Percentiles rank a stretch among this genome's conserved stretches.
phyloP scores from a whole-genome alignment of 768 basidiomycete genomes.

The Pluteus cervinus region DNA sequence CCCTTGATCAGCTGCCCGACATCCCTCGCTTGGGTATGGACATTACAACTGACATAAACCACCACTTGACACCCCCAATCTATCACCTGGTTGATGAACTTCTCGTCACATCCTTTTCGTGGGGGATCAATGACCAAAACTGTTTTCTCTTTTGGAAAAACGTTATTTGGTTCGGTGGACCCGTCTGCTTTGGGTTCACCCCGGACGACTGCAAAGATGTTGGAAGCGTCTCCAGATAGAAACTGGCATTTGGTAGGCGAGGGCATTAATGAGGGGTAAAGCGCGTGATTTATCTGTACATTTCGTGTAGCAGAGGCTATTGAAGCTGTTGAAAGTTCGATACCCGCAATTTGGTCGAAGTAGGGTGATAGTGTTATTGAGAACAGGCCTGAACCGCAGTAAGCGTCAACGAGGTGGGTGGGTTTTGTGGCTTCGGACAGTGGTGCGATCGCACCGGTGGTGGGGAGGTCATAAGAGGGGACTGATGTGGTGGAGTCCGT shows the following conservation, averaged over 20 bases:
- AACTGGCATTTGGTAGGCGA: slow-evolving; percentile 58
- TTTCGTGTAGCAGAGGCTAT: slow-evolving; percentile 67
- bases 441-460: no score
- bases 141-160: slow-evolving; percentile 64
- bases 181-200: no score
- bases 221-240: slow-evolving; percentile 75
- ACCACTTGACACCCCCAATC: slow-evolving; percentile 59
- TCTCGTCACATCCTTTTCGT: slow-evolving; percentile 86
- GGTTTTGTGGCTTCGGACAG: no score
- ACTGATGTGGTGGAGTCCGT: slow-evolving; percentile 12
- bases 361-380: slow-evolving; percentile 73
- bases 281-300: slow-evolving; percentile 54
- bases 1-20: slow-evolving; percentile 64
- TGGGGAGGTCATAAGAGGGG: slow-evolving; percentile 8
- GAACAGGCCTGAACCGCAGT: slow-evolving; percentile 89
- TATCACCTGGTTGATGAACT: slow-evolving; percentile 73
- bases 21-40: slow-evolving; percentile 89
- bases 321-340: slow-evolving; percentile 74
- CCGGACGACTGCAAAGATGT: slow-evolving; percentile 68
- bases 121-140: slow-evolving; percentile 87
- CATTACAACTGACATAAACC: slow-evolving; percentile 94
- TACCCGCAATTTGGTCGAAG: slow-evolving; percentile 78
- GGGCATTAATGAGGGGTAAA: no score
- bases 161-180: no score
- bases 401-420: slow-evolving; percentile 92